phyloP scores from a whole-genome alignment of 2,329 filamentous ascomycete genomes.

The Calonectria pauciramosa region DNA sequence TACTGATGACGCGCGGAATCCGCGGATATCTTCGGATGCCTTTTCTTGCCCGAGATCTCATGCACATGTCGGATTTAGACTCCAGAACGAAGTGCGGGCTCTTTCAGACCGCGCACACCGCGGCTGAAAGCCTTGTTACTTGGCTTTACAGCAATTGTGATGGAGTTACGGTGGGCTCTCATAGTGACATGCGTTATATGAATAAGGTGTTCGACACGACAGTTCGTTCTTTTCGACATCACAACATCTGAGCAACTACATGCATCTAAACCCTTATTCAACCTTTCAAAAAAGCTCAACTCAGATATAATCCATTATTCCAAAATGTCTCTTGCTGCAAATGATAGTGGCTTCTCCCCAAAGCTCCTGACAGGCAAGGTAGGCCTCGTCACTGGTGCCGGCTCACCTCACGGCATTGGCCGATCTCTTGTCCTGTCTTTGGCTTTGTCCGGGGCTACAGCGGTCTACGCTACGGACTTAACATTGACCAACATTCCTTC shows the following conservation, averaged over 20 bases:
- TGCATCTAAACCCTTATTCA: background rate
- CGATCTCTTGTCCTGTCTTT: slow-evolving; percentile 39
- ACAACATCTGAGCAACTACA: background rate
- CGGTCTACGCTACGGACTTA: slow-evolving; percentile 37
- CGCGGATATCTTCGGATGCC: background rate
- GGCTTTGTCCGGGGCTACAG: slow-evolving; percentile 33
- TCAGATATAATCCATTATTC: too few species aligned
- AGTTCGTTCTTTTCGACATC: background rate
- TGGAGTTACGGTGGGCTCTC: too few species aligned
- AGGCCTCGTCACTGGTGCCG: slow-evolving; percentile 45
- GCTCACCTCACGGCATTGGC: slow-evolving; percentile 45
- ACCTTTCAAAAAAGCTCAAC: too few species aligned
- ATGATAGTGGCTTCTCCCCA: slow-evolving; percentile 10
- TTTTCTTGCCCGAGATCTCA: background rate
- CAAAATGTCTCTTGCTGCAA: background rate
- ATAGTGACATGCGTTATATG: background rate
- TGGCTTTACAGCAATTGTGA: background rate
- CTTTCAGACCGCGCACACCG: background rate
- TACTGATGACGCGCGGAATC: background rate
- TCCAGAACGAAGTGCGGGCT: background rate
- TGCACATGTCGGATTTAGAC: background rate
- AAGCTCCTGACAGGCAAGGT: slow-evolving; percentile 35
- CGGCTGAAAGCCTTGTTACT: background rate
- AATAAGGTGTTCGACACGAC: background rate
- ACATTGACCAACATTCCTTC: slow-evolving; percentile 26